These are phyloP conservation scores for Cordyceps pruinosa DNA, from an alignment of 2,329 filamentous ascomycete species.

Conservation along the genomic window DNA sequence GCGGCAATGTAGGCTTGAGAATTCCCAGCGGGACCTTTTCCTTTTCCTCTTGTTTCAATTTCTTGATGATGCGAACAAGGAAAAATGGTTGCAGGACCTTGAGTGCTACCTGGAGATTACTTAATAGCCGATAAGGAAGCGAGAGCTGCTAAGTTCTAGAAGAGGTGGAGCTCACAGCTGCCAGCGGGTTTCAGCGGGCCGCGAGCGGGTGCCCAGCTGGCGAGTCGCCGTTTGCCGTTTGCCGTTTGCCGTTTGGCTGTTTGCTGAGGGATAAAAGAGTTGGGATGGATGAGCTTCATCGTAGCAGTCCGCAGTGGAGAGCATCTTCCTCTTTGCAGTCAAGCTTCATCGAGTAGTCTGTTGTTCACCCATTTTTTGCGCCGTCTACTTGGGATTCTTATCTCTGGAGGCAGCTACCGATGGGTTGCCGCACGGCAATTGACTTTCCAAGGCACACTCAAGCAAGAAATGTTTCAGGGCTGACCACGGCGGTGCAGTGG, in stretches of 20 bases:
- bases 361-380: background rate
- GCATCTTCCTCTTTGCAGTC: background rate
- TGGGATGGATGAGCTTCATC: background rate
- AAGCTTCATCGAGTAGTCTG: background rate
- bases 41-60: background rate
- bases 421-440: background rate
- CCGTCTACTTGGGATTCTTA: background rate
- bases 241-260: too few relatives aligned
- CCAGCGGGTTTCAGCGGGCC: background rate
- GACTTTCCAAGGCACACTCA: background rate
- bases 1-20: background rate
- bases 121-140: background rate
- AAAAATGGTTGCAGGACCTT: background rate
- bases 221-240: background rate
- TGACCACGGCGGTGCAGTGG: too few relatives aligned
- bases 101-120: too few relatives aligned
- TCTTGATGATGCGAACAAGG: background rate
- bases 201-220: background rate
- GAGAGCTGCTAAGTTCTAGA: background rate
- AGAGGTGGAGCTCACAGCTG: slow-evolving; percentile 5
- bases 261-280: background rate
- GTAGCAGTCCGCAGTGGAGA: too few relatives aligned
- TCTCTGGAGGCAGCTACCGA: background rate
- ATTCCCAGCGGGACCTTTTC: background rate
- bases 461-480: too few relatives aligned